phyloP scores from a whole-genome alignment of 1,284 basidiomycete genomes.

The Chalciporus sp. region DNA sequence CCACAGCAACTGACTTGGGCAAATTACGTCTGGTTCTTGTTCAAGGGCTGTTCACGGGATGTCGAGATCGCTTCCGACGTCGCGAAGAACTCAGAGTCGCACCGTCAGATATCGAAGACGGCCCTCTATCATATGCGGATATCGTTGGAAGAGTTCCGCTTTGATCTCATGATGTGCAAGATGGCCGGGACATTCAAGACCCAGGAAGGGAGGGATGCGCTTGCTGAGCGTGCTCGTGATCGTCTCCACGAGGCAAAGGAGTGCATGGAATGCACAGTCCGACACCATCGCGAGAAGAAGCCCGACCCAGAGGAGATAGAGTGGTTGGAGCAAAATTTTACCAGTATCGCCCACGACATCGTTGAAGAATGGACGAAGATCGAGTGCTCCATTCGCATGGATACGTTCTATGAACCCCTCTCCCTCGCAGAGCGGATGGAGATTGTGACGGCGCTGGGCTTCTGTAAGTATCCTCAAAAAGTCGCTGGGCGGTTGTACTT shows the following conservation, averaged over 20 bases:
- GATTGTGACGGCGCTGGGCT: constrained; percentile 45
- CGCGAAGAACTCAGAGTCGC: constrained; percentile 38
- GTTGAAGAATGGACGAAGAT: constrained; percentile 40
- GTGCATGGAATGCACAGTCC: constrained; percentile 17
- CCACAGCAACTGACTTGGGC: constrained; percentile 38
- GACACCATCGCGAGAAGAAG: constrained; percentile 17
- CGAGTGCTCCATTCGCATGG: constrained; percentile 31
- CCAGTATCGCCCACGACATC: constrained; percentile 33
- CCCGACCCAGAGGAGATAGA: constrained; percentile 26
- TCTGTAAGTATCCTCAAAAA: constrained; percentile 32
- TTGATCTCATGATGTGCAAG: constrained; percentile 32
- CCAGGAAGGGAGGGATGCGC: constrained; percentile 2
- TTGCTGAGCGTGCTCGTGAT: constrained; percentile 12
- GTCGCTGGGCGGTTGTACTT: not conserved
- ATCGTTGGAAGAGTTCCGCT: constrained; percentile 38
- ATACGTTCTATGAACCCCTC: constrained; percentile 44
- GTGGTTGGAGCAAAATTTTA: constrained; percentile 43
- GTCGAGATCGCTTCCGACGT: constrained; percentile 41
- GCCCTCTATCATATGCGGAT: constrained; percentile 40
- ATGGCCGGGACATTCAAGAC: constrained; percentile 16
- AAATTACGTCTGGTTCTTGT: constrained; percentile 43
- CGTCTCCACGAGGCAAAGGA: not conserved
- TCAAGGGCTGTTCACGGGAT: constrained; percentile 44
- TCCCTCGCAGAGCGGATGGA: constrained; percentile 45
- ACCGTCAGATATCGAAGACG: constrained; percentile 41